Evolutionary conservation across 345 rosid genomes (phyloP).

Genomic region (Syzygium grande): DNA sequence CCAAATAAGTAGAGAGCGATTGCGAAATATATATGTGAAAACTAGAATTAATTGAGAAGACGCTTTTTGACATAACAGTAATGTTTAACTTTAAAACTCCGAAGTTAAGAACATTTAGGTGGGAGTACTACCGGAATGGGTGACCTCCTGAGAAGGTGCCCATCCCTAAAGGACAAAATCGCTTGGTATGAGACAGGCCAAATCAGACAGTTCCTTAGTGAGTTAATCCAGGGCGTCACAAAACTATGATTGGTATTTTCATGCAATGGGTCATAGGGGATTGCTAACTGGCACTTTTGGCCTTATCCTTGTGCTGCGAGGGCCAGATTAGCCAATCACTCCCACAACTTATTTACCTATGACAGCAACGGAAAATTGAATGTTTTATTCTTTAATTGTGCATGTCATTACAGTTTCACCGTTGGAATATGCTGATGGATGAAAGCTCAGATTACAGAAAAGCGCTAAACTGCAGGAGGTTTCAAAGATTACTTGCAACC

Average conservation of each 20-base stretch:
- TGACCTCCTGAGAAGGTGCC: background rate
- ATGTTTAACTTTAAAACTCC: no score
- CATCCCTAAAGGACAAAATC: accelerated
- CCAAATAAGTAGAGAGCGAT: background rate
- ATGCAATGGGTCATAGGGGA: background rate
- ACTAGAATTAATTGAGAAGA: no score
- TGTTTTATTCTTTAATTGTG: background rate
- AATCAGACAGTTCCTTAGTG: no score
- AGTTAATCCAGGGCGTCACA: no score
- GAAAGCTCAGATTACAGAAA: background rate
- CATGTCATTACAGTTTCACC: background rate
- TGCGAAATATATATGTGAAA: no score
- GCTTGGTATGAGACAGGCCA: accelerated
- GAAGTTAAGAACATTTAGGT: background rate
- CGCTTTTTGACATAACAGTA: background rate
- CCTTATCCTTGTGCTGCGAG: background rate
- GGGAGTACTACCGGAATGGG: background rate
- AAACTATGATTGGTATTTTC: background rate
- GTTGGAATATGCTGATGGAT: background rate
- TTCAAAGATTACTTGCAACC: background rate
- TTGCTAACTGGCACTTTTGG: background rate
- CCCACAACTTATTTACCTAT: background rate
- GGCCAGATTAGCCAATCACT: background rate
- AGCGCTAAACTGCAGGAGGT: background rate
- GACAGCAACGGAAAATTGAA: background rate